Percentiles rank a stretch among this genome's conserved stretches.
phyloP scores from a whole-genome alignment of 768 basidiomycete genomes.

The Tulasnella sp. region DNA sequence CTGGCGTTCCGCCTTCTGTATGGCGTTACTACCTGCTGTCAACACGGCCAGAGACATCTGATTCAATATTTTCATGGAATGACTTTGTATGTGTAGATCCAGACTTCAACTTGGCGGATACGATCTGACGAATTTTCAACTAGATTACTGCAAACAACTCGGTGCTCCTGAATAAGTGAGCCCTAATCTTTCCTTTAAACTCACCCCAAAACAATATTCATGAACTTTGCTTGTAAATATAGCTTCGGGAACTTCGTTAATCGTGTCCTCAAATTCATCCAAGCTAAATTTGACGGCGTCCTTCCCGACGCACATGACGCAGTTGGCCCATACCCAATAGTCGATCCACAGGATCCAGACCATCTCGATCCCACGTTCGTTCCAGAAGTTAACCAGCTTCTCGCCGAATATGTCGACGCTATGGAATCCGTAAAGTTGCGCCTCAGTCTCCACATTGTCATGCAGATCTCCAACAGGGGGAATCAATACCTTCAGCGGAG shows the following conservation, averaged over 20 bases:
- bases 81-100: conserved; percentile 57
- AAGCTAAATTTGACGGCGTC: conserved; percentile 67
- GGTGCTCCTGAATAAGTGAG: conserved; percentile 84
- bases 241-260: conserved; percentile 99
- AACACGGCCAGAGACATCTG: conserved; percentile 84
- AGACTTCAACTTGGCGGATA: not conserved
- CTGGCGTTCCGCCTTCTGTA: conserved; percentile 85
- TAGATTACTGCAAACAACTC: conserved; percentile 90
- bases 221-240: not conserved
- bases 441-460: conserved; percentile 74
- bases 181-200: not conserved
- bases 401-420: conserved; percentile 69
- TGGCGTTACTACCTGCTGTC: conserved; percentile 96
- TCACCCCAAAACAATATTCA: not conserved
- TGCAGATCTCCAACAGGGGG: conserved; percentile 79
- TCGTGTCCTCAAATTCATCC: conserved; percentile 83
- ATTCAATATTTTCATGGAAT: conserved; percentile 94
- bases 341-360: conserved; percentile 34
- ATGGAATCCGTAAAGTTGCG: conserved; percentile 92
- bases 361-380: conserved; percentile 56
- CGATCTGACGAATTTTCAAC: not conserved
- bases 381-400: conserved; percentile 61
- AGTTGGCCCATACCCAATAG: conserved; percentile 55
- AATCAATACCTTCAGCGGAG: conserved; percentile 93
- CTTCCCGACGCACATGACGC: conserved; percentile 70